Percentiles rank a stretch among this genome's conserved stretches.
These are phyloP conservation scores for Phytophthora hybrid DNA, from an alignment of 352 stramenopile species.

Conservation along the genomic window DNA sequence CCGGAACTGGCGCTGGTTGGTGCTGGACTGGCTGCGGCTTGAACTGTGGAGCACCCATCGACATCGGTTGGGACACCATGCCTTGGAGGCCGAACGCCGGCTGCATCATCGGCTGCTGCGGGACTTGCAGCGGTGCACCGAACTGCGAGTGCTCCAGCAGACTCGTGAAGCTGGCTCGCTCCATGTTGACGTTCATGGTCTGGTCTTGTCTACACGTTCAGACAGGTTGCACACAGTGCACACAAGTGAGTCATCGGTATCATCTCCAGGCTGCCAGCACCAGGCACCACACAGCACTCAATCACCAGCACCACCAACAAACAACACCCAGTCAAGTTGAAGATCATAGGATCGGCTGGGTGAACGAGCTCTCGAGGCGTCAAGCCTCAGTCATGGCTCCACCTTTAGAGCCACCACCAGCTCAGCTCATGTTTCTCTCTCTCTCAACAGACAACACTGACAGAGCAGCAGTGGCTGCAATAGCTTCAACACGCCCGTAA, in stretches of 20 bases:
- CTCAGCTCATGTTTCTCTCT: slow-evolving; percentile 19
- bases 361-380: slow-evolving; percentile 19
- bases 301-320: not conserved
- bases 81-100: slow-evolving; percentile 34
- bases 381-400: slow-evolving; percentile 21
- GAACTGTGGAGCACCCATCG: slow-evolving; percentile 29
- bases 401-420: slow-evolving; percentile 12
- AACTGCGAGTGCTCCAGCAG: slow-evolving; percentile 45
- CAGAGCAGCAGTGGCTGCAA: slow-evolving; percentile 10
- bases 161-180: slow-evolving; percentile 41
- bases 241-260: slow-evolving; percentile 40
- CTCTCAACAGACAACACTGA: slow-evolving; percentile 2
- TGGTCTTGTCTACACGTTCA: slow-evolving; percentile 28
- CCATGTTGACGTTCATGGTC: slow-evolving; percentile 56
- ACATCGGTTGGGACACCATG: slow-evolving; percentile 36
- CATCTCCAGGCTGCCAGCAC: slow-evolving; percentile 10
- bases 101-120: slow-evolving; percentile 34
- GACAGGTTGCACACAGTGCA: slow-evolving; percentile 35
- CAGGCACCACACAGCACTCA: not conserved
- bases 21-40: slow-evolving; percentile 31
- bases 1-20: slow-evolving; percentile 22
- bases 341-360: slow-evolving; percentile 5
- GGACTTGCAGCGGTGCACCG: slow-evolving; percentile 35
- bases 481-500: slow-evolving; percentile 2
- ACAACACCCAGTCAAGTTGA: slow-evolving; percentile 3